These are phyloP conservation scores for Blastocystis sp. DNA, from an alignment of 352 stramenopile genomes.

Conservation along the genomic window DNA sequence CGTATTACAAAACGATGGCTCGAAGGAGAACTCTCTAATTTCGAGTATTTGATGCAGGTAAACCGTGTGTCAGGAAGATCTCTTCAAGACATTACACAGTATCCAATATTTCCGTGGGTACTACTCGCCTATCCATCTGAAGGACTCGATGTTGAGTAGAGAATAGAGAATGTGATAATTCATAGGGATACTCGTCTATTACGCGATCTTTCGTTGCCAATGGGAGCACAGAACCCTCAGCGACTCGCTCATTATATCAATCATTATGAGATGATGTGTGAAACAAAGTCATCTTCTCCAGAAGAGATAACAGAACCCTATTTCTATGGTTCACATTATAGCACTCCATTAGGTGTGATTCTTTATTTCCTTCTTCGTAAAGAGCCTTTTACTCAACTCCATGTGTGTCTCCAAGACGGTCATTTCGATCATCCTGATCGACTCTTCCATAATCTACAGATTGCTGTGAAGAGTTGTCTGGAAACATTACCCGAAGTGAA, in stretches of 20 bases:
- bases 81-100: conserved; percentile 95
- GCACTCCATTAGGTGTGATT: conserved; percentile 89
- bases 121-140: conserved; percentile 86
- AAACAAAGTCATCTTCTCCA: not conserved
- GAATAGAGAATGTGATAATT: not conserved
- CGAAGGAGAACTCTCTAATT: conserved; percentile 71
- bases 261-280: conserved; percentile 83
- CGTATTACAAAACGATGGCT: conserved; percentile 19
- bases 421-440: conserved; percentile 96
- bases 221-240: conserved; percentile 86
- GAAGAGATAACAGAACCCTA: conserved; percentile 81
- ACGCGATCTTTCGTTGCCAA: conserved; percentile 89
- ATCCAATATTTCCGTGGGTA: conserved; percentile 94
- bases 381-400: conserved; percentile 89
- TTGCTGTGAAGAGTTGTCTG: conserved; percentile 94
- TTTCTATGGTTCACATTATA: conserved; percentile 91
- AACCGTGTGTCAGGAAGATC: conserved; percentile 88
- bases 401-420: conserved; percentile 87
- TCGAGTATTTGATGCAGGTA: conserved; percentile 91
- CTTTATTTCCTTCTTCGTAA: conserved; percentile 93
- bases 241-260: conserved; percentile 77
- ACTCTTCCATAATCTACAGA: conserved; percentile 87
- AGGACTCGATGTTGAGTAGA: conserved; percentile 77
- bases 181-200: conserved; percentile 80
- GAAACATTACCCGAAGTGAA: conserved; percentile 89